Conservation (phyloP, 768 basidiomycete genomes). For the Cystofilobasidium ferigula region DNA sequence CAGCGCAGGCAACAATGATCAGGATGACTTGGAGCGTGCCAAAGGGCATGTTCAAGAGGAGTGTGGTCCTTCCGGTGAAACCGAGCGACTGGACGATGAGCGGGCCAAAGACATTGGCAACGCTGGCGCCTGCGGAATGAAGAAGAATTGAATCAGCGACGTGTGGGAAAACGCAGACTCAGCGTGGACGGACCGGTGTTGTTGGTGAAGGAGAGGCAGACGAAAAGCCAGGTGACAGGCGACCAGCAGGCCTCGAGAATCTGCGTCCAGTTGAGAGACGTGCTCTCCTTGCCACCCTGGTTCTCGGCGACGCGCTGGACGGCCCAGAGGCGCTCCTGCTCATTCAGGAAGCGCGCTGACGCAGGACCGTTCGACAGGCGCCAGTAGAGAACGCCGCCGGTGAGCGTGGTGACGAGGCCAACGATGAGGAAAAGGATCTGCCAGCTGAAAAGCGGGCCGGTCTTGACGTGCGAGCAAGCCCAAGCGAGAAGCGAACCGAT, state of each 20-base stretch:
- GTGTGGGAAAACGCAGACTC: slow-evolving; percentile 1
- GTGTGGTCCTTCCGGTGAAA: neutral
- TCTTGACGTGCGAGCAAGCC: slow-evolving; percentile 38
- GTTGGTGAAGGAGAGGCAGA: slow-evolving; percentile 9
- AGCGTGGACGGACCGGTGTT: neutral
- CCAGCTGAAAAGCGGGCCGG: slow-evolving; percentile 37
- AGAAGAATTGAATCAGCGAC: neutral
- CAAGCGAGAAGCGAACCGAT: slow-evolving; percentile 45
- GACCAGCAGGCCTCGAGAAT: slow-evolving; percentile 25
- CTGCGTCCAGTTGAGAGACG: slow-evolving; percentile 27
- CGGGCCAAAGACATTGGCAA: slow-evolving; percentile 35
- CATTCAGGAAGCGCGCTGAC: slow-evolving; percentile 29
- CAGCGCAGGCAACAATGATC: slow-evolving; percentile 39
- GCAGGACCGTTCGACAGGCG: slow-evolving; percentile 28
- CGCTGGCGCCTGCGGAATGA: slow-evolving; percentile 15
- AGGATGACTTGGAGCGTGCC: slow-evolving; percentile 42
- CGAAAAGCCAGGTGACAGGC: slow-evolving; percentile 26
- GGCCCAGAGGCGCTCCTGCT: slow-evolving; percentile 30
- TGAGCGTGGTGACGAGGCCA: slow-evolving; percentile 41
- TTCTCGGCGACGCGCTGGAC: slow-evolving; percentile 32
- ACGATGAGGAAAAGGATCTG: slow-evolving; percentile 46
- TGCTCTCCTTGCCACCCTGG: slow-evolving; percentile 16
- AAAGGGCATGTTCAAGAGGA: slow-evolving; percentile 24
- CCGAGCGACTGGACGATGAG: neutral
- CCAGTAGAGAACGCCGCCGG: slow-evolving; percentile 27